Evolutionary conservation across 495 filamentous ascomycete genomes (phyloP).

Genomic region (Lichenothelia convexa): DNA sequence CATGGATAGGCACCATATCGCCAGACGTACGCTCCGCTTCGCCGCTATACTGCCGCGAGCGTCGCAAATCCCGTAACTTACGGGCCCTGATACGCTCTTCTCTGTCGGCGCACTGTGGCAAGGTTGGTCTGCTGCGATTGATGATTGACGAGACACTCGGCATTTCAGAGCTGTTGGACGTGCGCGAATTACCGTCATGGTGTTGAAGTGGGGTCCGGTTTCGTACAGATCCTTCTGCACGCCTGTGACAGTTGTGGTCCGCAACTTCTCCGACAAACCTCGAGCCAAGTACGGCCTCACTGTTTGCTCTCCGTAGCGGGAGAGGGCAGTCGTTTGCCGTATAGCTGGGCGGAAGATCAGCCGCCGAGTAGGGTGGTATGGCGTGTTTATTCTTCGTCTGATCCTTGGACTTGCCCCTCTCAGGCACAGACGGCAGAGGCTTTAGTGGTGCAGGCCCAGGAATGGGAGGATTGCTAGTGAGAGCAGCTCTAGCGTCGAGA

Average conservation of each 20-base stretch:
- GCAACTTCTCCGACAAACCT: no score
- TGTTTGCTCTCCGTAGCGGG: background rate
- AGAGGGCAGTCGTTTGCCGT: background rate
- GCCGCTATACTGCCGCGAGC: constrained; percentile 4
- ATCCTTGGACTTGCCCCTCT: no score
- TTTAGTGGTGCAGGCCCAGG: background rate
- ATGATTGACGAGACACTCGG: no score
- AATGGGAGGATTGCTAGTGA: background rate
- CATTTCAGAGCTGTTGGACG: no score
- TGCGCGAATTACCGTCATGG: no score
- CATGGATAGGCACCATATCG: background rate
- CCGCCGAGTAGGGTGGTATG: background rate
- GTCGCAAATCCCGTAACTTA: constrained; percentile 13
- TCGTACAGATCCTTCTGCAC: no score
- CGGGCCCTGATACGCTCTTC: constrained; percentile 11
- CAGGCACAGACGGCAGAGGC: background rate
- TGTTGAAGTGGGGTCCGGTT: no score
- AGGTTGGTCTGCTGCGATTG: no score
- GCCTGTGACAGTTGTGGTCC: no score
- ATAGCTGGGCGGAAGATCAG: background rate
- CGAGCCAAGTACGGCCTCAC: background rate
- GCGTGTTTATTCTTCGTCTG: no score
- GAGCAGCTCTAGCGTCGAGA: background rate
- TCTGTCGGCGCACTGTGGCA: constrained; percentile 3
- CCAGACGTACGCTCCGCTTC: background rate